Percentiles rank a stretch among this genome's conserved stretches.
These are phyloP conservation scores for Hyaloperonospora brassicae DNA, from an alignment of 352 stramenopile species.

Conservation along the genomic window DNA sequence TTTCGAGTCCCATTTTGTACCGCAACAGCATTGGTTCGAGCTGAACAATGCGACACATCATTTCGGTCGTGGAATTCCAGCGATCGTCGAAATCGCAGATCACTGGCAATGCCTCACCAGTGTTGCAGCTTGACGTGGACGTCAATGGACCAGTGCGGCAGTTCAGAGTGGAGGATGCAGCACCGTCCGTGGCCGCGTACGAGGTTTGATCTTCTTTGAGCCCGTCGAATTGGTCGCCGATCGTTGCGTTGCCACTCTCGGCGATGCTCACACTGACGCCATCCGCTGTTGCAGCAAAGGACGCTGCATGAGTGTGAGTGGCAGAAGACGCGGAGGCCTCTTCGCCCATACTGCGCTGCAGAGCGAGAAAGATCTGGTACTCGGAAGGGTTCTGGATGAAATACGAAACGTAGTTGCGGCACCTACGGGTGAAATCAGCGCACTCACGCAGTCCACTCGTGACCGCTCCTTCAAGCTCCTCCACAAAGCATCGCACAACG, in stretches of 20 bases:
- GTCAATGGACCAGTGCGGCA: not conserved
- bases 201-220: constrained; percentile 12
- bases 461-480: constrained; percentile 50
- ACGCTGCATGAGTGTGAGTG: constrained; percentile 14
- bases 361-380: constrained; percentile 72
- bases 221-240: constrained; percentile 15
- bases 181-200: constrained; percentile 12
- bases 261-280: constrained; percentile 22
- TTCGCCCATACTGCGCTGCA: constrained; percentile 58
- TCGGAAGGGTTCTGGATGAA: constrained; percentile 80
- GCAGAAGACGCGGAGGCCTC: constrained; percentile 23
- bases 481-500: constrained; percentile 64
- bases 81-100: constrained; percentile 71
- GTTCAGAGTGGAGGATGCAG: constrained; percentile 4
- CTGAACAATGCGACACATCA: constrained; percentile 76
- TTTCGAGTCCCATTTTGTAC: constrained; percentile 72
- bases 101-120: constrained; percentile 41
- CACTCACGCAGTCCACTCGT: constrained; percentile 52
- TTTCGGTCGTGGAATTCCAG: constrained; percentile 72
- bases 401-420: constrained; percentile 73
- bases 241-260: constrained; percentile 13
- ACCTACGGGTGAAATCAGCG: constrained; percentile 47
- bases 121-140: constrained; percentile 6
- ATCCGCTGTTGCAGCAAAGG: constrained; percentile 23
- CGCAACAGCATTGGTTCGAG: constrained; percentile 61